phyloP scores from a whole-genome alignment of 352 stramenopile genomes.

The Aphanomyces invadans region DNA sequence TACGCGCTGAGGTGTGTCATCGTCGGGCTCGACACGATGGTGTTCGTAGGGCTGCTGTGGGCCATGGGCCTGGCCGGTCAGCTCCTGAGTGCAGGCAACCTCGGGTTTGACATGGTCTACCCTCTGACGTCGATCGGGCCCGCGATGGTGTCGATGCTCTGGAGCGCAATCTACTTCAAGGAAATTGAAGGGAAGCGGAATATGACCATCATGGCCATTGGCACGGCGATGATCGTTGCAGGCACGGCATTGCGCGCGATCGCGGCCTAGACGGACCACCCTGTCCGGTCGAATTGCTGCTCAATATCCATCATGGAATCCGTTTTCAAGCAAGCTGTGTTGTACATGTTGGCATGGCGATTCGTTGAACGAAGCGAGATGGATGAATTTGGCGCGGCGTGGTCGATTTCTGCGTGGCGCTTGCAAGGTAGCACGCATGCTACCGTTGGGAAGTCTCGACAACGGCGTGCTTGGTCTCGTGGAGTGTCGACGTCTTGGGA shows the following conservation, averaged over 20 bases:
- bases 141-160: conserved; percentile 79
- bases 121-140: conserved; percentile 70
- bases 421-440: too few species aligned
- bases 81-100: conserved; percentile 57
- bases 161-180: conserved; percentile 72
- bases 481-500: too few species aligned
- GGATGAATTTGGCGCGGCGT: too few species aligned
- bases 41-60: conserved; percentile 44
- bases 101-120: conserved; percentile 79
- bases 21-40: background rate
- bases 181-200: conserved; percentile 69
- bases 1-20: background rate
- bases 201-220: conserved; percentile 45
- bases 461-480: too few species aligned
- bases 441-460: too few species aligned
- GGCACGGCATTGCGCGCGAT: conserved; percentile 49
- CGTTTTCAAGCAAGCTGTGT: too few species aligned
- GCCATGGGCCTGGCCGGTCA: conserved; percentile 55
- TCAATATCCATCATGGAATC: background rate
- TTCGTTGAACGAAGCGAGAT: too few species aligned
- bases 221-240: conserved; percentile 54
- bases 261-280: conserved; percentile 10
- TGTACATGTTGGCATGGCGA: too few species aligned
- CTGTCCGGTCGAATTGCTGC: too few species aligned
- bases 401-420: too few species aligned